Base-by-base conservation (phyloP, 257 asterid genomes). In the Echium plantagineum region DNA sequence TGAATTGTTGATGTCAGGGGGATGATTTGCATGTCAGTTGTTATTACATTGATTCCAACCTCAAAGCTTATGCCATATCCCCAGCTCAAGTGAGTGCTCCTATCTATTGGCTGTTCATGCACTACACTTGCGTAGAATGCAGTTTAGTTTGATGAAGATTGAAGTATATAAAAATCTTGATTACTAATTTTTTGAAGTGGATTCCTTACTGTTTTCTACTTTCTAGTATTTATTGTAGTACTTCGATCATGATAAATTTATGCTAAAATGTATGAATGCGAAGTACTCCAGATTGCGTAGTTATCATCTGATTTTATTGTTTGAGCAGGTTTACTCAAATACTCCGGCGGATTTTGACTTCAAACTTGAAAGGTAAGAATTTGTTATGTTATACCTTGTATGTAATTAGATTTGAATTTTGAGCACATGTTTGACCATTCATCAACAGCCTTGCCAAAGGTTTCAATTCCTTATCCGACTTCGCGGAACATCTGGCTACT, bases 331-430 rank as follows among this genome's bases (percentile, higher is more conserved):
- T 18, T 88, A 83, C 74, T 83, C 93, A 51, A 85, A 85, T 72
- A 88, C 96, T 57, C 96, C 93, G 30, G 89, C 93, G 18, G 94
- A 88, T 67, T 88, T 88, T 74, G 96, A 88, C 74, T 89, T 83
- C 80, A 89, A 83, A 64, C 95, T 89, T 61, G 94, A 83, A 72
- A 88, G 88, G 96, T 85, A 65, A 31, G 71, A 17, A 48, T 48
- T 20, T 58, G 20, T 42, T 24, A 9, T 17, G 42, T 52, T 2
- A 38, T 42, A 5, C 59, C 58, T 48, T 18, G 38, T 55, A 17
- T 18, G 57, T 49, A 9, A 5, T 61, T 16, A 6, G 32, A 28
- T 21, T 60, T 5, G n/a, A 3, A 7, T n/a, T 49, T 26, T 55
- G n/a, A 54, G 48, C 21, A 48, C 55, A 20, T 48, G 53, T 58